Evolutionary conservation across 2,329 filamentous ascomycete species (phyloP).

Genomic region (Xylariaceae sp.): DNA sequence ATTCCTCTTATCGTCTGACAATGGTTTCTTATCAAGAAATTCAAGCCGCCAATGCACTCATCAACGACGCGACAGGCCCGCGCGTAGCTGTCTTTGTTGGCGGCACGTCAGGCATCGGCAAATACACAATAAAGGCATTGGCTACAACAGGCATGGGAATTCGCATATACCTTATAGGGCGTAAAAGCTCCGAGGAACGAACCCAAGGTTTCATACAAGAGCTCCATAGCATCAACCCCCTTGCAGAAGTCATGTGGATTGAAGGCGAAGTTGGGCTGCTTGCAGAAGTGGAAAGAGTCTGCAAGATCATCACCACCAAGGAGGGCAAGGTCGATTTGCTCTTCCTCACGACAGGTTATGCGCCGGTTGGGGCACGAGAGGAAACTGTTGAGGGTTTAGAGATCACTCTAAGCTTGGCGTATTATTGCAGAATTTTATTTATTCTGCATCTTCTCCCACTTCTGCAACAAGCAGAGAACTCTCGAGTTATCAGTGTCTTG

Average conservation of each 20-base stretch:
- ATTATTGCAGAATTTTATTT: constrained; percentile 45
- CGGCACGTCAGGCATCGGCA: constrained; percentile 46
- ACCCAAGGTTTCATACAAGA: constrained; percentile 35
- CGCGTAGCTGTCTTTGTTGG: constrained; percentile 43
- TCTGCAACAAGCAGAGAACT: constrained; percentile 28
- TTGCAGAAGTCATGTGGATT: constrained; percentile 41
- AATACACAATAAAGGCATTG: constrained; percentile 37
- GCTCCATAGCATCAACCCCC: constrained; percentile 35
- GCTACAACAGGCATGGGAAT: constrained; percentile 33
- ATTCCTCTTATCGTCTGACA: not conserved
- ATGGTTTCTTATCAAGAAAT: constrained; percentile 39
- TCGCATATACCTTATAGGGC: constrained; percentile 44
- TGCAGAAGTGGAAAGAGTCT: constrained; percentile 39
- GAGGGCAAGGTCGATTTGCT: constrained; percentile 42
- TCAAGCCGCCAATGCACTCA: constrained; percentile 37
- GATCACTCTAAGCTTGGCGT: constrained; percentile 37
- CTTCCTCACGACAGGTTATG: constrained; percentile 44
- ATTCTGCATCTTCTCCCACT: constrained; percentile 40
- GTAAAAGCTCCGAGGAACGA: constrained; percentile 34
- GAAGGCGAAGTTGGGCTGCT: constrained; percentile 45
- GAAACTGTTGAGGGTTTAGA: constrained; percentile 44
- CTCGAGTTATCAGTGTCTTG: constrained; percentile 36
- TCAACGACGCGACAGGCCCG: constrained; percentile 37
- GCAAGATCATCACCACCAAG: constrained; percentile 35
- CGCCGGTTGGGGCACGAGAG: constrained; percentile 36